Evolutionary conservation across 2,329 filamentous ascomycete species (phyloP).

Genomic region (Aspergillus brunneoviolaceus): DNA sequence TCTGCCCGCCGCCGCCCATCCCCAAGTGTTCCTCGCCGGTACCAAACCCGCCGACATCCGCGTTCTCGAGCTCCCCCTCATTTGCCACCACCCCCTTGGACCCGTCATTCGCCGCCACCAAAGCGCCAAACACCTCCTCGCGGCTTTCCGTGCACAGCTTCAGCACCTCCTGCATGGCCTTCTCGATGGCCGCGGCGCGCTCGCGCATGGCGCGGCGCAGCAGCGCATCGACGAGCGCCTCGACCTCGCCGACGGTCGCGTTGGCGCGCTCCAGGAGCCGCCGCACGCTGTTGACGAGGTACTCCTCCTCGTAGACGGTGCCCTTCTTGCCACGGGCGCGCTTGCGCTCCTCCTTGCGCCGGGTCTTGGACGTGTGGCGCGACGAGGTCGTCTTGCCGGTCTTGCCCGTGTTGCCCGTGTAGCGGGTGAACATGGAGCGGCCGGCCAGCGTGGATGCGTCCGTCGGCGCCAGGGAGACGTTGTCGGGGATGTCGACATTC

Average conservation of each 20-base stretch:
- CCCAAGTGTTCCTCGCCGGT: constrained; percentile 23
- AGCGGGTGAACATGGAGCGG: constrained; percentile 87
- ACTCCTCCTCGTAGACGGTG: constrained; percentile 97
- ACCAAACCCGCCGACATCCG: constrained; percentile 8
- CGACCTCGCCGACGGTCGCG: constrained; percentile 67
- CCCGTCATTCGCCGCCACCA: constrained; percentile 12
- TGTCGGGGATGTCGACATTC: constrained; percentile 77
- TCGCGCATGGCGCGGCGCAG: constrained; percentile 83
- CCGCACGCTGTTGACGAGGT: constrained; percentile 83
- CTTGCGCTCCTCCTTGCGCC: constrained; percentile 89
- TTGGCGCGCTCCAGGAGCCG: constrained; percentile 82
- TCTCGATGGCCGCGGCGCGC: constrained; percentile 74
- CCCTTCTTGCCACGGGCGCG: constrained; percentile 92
- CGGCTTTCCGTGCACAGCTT: constrained; percentile 67
- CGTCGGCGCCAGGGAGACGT: constrained; percentile 86
- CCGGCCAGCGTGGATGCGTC: constrained; percentile 73
- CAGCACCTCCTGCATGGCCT: constrained; percentile 70
- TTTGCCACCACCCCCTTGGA: constrained; percentile 25
- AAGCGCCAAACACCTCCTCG: constrained; percentile 65
- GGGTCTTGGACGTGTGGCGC: constrained; percentile 82
- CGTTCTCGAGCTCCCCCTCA: constrained; percentile 24
- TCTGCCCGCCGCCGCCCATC: constrained; percentile 22
- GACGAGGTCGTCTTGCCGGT: constrained; percentile 46
- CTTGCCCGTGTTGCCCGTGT: constrained; percentile 57
- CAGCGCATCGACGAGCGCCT: constrained; percentile 72